phyloP scores from a whole-genome alignment of 805 yeast species.

The Hanseniaspora vineae region DNA sequence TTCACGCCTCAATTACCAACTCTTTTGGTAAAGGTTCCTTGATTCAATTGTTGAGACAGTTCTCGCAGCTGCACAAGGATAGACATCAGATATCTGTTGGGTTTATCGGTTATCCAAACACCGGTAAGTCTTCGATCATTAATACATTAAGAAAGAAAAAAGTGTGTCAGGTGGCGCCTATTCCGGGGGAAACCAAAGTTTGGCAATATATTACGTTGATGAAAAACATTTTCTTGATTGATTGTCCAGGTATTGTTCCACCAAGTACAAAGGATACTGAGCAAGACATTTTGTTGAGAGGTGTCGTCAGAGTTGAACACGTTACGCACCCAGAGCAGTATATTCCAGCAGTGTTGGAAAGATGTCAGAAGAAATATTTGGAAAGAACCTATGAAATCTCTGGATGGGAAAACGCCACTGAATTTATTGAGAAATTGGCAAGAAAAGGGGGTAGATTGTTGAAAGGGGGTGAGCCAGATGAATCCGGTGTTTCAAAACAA shows the following conservation, averaged over 20 bases:
- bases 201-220: slow-evolving; percentile 97
- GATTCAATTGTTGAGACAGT: slow-evolving; percentile 87
- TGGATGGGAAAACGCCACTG: slow-evolving; percentile 73
- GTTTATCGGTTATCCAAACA: slow-evolving; percentile 92
- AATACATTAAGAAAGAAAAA: slow-evolving; percentile 89
- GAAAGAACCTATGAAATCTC: slow-evolving; percentile 91
- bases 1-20: slow-evolving; percentile 94
- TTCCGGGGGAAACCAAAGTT: slow-evolving; percentile 97
- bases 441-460: slow-evolving; percentile 84
- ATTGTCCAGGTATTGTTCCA: slow-evolving; percentile 98
- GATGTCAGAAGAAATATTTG: slow-evolving; percentile 79
- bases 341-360: slow-evolving; percentile 71
- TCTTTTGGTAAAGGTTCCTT: slow-evolving; percentile 96
- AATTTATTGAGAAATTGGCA: slow-evolving; percentile 82
- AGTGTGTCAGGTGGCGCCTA: slow-evolving; percentile 95
- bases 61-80: slow-evolving; percentile 78
- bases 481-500: slow-evolving; percentile 79
- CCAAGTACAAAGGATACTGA: slow-evolving; percentile 84
- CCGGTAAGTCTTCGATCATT: slow-evolving; percentile 95
- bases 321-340: slow-evolving; percentile 92
- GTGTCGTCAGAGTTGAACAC: slow-evolving; percentile 98
- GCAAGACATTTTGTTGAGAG: slow-evolving; percentile 85
- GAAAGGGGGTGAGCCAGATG: slow-evolving; percentile 98
- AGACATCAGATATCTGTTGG: slow-evolving; percentile 96
- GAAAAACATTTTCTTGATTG: slow-evolving; percentile 91